phyloP scores from a whole-genome alignment of 2,329 filamentous ascomycete species.

The Alternaria tenuissima region DNA sequence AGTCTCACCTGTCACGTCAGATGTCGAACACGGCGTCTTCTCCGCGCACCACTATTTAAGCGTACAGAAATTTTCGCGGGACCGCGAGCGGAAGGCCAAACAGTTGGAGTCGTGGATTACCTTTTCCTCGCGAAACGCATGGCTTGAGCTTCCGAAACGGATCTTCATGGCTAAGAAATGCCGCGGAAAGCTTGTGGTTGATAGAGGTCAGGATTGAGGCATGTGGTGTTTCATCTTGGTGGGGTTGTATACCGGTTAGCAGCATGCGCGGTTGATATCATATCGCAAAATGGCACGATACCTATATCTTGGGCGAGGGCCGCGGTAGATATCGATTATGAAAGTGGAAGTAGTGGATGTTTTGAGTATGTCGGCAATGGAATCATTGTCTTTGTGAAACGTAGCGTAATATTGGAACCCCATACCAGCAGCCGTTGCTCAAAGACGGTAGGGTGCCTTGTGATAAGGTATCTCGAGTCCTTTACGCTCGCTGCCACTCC shows the following conservation, averaged over 20 bases:
- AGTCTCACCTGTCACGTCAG: background rate
- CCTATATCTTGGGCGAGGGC: background rate
- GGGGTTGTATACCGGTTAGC: background rate
- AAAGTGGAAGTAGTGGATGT: background rate
- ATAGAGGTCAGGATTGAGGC: background rate
- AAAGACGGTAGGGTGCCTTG: background rate
- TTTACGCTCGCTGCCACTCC: background rate
- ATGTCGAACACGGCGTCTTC: conserved; percentile 1
- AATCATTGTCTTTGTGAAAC: background rate
- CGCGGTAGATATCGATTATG: background rate
- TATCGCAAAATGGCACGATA: background rate
- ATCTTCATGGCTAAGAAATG: conserved; percentile 1
- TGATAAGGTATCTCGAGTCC: background rate
- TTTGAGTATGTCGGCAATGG: background rate
- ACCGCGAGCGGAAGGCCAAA: background rate
- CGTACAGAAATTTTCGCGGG: background rate
- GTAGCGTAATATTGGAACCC: background rate
- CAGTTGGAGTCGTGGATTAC: conserved; percentile 2
- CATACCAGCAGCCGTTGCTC: background rate
- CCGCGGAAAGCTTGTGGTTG: conserved; percentile 6
- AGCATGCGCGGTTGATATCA: conserved; percentile 1
- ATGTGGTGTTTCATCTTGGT: background rate
- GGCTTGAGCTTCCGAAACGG: conserved; percentile 2
- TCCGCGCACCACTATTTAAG: background rate
- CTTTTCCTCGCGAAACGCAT: conserved; percentile 2